phyloP scores from a whole-genome alignment of 768 basidiomycete genomes.

The Kwoniella botswanensis region DNA sequence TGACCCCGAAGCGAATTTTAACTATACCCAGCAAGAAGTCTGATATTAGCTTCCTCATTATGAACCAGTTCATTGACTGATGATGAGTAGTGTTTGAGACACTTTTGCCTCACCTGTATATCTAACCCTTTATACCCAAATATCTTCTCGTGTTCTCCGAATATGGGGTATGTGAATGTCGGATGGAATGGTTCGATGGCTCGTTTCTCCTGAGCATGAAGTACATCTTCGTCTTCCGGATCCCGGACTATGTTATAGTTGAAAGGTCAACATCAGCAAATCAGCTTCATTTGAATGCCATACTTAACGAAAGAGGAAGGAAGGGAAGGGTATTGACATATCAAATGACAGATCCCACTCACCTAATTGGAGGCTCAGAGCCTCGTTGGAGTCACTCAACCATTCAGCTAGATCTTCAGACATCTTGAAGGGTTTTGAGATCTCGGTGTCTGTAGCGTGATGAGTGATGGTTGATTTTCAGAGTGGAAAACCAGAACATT shows the following conservation, averaged over 20 bases:
- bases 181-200: conserved; percentile 72
- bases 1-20: conserved; percentile 86
- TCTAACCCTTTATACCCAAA: conserved; percentile 87
- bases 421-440: conserved; percentile 23
- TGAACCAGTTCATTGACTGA: not conserved
- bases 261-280: not conserved
- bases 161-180: conserved; percentile 94
- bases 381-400: conserved; percentile 80
- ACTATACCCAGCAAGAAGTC: conserved; percentile 60
- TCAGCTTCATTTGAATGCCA: not conserved
- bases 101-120: conserved; percentile 68
- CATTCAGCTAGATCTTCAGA: conserved; percentile 64
- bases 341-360: conserved; percentile 33
- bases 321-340: not conserved
- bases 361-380: conserved; percentile 78
- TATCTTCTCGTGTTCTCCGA: conserved; percentile 93
- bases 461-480: not conserved
- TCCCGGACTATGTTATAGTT: conserved; percentile 66
- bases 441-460: not conserved
- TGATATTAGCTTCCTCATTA: not conserved
- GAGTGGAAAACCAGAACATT: conserved; percentile 2
- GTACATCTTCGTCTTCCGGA: conserved; percentile 67
- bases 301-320: not conserved
- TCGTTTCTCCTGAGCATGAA: conserved; percentile 67
- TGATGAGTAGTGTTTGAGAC: not conserved